Conservation (phyloP, 176 grass and related monocot genomes). For the Cymbopogon citratus region DNA sequence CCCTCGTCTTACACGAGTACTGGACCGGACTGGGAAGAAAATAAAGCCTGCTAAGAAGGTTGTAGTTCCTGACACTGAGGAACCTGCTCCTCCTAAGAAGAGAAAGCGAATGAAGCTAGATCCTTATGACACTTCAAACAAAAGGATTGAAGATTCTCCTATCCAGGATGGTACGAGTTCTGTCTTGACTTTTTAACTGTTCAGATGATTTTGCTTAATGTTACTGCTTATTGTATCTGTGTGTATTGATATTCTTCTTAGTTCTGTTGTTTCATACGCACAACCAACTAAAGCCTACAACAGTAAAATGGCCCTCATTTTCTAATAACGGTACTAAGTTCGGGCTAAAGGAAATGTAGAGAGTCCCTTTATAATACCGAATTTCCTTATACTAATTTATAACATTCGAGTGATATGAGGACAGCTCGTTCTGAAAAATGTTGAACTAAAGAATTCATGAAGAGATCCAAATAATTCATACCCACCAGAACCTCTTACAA, state of each 20-base stretch:
- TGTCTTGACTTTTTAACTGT: constrained; percentile 3
- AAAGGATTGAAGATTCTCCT: constrained; percentile 67
- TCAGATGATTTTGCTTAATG: background rate
- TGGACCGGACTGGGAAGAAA: constrained; percentile 76
- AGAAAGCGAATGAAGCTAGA: constrained; percentile 84
- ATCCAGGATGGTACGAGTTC: constrained; percentile 30
- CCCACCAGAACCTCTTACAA: background rate
- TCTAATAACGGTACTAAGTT: background rate
- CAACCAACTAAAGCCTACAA: background rate
- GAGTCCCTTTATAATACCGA: background rate
- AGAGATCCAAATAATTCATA: background rate
- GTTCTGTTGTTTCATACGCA: background rate
- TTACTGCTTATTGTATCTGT: background rate
- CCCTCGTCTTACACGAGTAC: constrained; percentile 44
- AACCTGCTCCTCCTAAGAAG: constrained; percentile 49
- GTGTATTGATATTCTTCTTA: background rate
- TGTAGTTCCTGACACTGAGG: constrained; percentile 35
- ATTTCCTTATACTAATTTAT: background rate
- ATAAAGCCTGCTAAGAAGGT: constrained; percentile 53
- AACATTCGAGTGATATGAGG: background rate
- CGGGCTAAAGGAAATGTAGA: background rate
- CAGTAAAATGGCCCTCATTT: background rate
- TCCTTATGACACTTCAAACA: constrained; percentile 81
- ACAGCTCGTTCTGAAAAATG: background rate
- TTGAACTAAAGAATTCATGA: background rate